Conservation (phyloP, 164 flowering plant genomes). For the Berberis vulgaris region DNA sequence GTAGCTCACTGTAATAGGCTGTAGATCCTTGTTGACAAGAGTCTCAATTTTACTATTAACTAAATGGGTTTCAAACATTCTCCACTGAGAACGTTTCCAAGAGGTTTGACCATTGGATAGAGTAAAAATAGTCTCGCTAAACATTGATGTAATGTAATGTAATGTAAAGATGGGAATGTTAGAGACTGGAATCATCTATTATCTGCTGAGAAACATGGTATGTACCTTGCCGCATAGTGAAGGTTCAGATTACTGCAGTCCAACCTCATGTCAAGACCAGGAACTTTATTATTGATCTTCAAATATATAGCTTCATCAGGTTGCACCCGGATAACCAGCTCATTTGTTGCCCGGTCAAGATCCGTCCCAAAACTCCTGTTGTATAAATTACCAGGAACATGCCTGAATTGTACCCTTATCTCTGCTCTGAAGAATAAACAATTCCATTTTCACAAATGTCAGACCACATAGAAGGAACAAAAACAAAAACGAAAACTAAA, state of each 20-base stretch:
- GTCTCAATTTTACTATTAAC: too few relatives aligned
- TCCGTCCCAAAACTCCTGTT: neutral
- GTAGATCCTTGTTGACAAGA: too few relatives aligned
- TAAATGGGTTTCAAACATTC: too few relatives aligned
- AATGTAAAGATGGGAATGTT: too few relatives aligned
- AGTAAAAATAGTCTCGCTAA: too few relatives aligned
- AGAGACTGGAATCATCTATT: too few relatives aligned
- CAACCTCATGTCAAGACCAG: neutral
- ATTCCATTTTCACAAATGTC: neutral
- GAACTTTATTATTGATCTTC: neutral
- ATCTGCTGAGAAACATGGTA: too few relatives aligned
- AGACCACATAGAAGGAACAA: neutral
- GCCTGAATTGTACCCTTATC: neutral
- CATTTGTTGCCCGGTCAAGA: neutral
- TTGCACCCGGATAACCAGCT: neutral
- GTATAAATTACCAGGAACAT: neutral
- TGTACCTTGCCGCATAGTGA: conserved; percentile 1
- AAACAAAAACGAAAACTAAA: neutral
- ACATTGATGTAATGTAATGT: too few relatives aligned
- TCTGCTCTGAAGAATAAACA: neutral
- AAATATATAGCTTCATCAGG: neutral
- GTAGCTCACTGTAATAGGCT: too few relatives aligned
- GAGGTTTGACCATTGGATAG: too few relatives aligned
- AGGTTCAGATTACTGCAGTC: neutral
- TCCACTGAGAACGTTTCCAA: too few relatives aligned